Conservation (phyloP, 306 rosid genomes). For the Trifolium dubium region DNA sequence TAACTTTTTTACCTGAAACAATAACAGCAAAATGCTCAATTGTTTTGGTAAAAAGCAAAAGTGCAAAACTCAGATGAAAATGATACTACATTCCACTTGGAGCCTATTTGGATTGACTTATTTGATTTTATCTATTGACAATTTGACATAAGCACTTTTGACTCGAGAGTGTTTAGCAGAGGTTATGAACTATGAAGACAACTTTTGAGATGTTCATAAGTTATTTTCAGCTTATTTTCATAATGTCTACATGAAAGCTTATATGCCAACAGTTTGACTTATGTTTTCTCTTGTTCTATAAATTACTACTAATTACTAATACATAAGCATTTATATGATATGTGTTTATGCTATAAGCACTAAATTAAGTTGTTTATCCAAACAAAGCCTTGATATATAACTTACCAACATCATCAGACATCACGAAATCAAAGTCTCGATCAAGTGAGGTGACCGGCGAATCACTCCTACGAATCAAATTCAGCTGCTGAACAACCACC, state of each 20-base stretch:
- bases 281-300: not conserved
- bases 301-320: not conserved
- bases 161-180: not conserved
- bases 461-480: constrained; percentile 67
- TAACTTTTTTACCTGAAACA: constrained; percentile 61
- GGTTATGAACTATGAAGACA: not conserved
- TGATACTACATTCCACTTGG: constrained; percentile 1
- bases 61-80: constrained; percentile 12
- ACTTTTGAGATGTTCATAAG: not conserved
- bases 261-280: not conserved
- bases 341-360: not conserved
- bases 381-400: not conserved
- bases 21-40: not conserved
- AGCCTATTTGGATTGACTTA: not conserved
- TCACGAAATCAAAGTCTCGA: constrained; percentile 55
- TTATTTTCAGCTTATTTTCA: not conserved
- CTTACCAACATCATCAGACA: constrained; percentile 53
- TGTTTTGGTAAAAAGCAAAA: constrained; percentile 26
- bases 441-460: constrained; percentile 45
- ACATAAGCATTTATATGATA: not conserved
- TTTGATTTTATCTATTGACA: not conserved
- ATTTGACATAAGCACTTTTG: not conserved
- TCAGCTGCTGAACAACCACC: constrained; percentile 89
- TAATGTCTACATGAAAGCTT: not conserved
- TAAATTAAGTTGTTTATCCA: not conserved